A percentile compares a stretch with the other conserved stretches of the same genome.
phyloP scores from a whole-genome alignment of 495 filamentous ascomycete species.

The Aspergillus indologenus region DNA sequence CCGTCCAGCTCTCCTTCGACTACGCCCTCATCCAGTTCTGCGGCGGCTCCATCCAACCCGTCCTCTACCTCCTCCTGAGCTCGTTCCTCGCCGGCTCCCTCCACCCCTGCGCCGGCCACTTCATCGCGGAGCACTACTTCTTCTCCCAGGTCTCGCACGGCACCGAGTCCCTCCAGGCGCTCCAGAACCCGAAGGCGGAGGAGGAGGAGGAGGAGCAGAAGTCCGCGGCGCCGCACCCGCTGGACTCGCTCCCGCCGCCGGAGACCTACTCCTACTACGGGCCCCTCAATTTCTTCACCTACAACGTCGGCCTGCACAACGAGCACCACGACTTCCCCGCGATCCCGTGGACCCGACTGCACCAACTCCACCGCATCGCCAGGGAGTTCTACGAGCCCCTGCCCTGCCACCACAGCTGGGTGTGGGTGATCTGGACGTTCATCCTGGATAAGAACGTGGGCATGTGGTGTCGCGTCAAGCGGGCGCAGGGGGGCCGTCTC shows the following conservation, averaged over 20 bases:
- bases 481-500: conserved; percentile 73
- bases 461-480: conserved; percentile 88
- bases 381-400: conserved; percentile 89
- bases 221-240: conserved; percentile 32
- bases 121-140: conserved; percentile 99
- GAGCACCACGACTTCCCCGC: conserved; percentile 99
- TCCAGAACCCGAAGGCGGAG: conserved; percentile 27
- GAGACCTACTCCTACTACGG: conserved; percentile 99
- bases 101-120: conserved; percentile 95
- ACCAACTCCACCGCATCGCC: conserved; percentile 72
- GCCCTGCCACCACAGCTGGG: conserved; percentile 85
- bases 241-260: conserved; percentile 58
- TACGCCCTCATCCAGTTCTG: conserved; percentile 55
- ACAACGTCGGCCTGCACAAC: conserved; percentile 96
- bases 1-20: conserved; percentile 76
- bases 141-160: conserved; percentile 68
- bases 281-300: conserved; percentile 84
- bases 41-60: conserved; percentile 51
- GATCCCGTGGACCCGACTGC: conserved; percentile 86
- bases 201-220: too few relatives aligned
- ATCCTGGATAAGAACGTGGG: conserved; percentile 85
- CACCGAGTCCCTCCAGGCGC: conserved; percentile 50
- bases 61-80: conserved; percentile 78
- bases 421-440: conserved; percentile 91
- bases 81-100: conserved; percentile 92